These are phyloP conservation scores for Peniophora sp. DNA, from an alignment of 1,284 basidiomycete species.

Conservation along the genomic window DNA sequence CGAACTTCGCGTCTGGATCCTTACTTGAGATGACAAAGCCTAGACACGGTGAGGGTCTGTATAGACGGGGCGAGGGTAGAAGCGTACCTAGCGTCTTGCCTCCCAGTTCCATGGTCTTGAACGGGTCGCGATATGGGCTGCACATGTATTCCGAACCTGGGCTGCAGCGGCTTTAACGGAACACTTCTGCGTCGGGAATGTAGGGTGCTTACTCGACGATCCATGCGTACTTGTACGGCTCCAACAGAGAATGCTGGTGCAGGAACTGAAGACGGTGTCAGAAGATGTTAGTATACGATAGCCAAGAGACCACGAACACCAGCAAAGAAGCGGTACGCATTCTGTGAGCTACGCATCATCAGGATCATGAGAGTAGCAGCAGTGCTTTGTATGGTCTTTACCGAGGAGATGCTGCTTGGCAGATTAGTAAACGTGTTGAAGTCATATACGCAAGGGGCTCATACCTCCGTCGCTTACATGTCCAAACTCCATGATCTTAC, in stretches of 20 bases:
- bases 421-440: background rate
- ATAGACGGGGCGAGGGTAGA: background rate
- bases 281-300: background rate
- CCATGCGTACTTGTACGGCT: constrained; percentile 23
- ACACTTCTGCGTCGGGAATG: background rate
- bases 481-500: constrained; percentile 26
- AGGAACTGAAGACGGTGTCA: constrained; percentile 46
- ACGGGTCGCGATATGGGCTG: constrained; percentile 73
- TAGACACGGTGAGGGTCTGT: background rate
- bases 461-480: constrained; percentile 64
- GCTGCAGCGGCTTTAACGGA: constrained; percentile 23
- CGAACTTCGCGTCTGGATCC: constrained; percentile 40
- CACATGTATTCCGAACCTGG: constrained; percentile 75
- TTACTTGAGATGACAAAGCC: background rate
- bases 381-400: background rate
- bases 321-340: constrained; percentile 82
- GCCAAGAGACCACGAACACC: constrained; percentile 41
- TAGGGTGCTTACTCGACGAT: constrained; percentile 18
- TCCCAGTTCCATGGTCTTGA: constrained; percentile 70
- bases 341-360: constrained; percentile 42
- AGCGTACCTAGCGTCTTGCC: constrained; percentile 64
- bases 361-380: background rate
- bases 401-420: background rate
- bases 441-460: constrained; percentile 6
- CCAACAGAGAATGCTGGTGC: constrained; percentile 54